phyloP scores from a whole-genome alignment of 2,329 filamentous ascomycete species.

The Cladorrhinum sp. region DNA sequence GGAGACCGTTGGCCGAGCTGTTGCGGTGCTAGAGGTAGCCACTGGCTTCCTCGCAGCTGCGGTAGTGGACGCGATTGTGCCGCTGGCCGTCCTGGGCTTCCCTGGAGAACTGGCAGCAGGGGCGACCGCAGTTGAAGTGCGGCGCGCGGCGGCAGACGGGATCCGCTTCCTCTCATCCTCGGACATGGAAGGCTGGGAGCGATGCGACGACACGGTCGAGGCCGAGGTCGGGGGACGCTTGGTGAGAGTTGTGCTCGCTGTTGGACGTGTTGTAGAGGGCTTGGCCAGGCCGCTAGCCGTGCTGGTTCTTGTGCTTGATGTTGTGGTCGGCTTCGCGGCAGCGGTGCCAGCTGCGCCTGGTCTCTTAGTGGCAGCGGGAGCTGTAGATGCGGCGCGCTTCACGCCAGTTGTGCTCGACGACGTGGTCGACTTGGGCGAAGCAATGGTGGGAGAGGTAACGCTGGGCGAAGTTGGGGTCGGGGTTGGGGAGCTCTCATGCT shows the following conservation, averaged over 20 bases:
- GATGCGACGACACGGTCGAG: constrained; percentile 30
- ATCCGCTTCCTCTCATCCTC: constrained; percentile 38
- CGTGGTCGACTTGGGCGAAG: constrained; percentile 17
- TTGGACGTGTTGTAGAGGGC: constrained; percentile 32
- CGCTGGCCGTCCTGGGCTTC: constrained; percentile 23
- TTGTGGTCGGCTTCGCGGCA: constrained; percentile 32
- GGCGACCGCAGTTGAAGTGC: constrained; percentile 32
- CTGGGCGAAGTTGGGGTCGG: constrained; percentile 19
- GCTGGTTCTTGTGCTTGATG: constrained; percentile 30
- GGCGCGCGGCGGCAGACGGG: constrained; percentile 29
- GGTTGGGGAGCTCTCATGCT: constrained; percentile 21
- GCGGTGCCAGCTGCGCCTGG: constrained; percentile 26
- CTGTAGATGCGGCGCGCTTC: constrained; percentile 27
- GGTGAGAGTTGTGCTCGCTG: constrained; percentile 28
- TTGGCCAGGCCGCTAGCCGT: constrained; percentile 30
- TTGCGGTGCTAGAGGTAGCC: constrained; percentile 32
- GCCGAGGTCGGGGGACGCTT: constrained; percentile 34
- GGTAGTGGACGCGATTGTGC: constrained; percentile 31
- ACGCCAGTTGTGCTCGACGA: constrained; percentile 15
- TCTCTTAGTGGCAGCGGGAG: constrained; percentile 26
- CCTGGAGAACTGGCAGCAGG: constrained; percentile 26
- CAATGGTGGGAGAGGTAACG: constrained; percentile 6
- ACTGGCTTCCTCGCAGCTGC: constrained; percentile 37
- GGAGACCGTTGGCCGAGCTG: constrained; percentile 33
- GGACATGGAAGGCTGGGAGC: constrained; percentile 35